A percentile compares a stretch with the other conserved stretches of the same genome.
Conservation (phyloP, 331 rosid genomes). For the Malus hybrid region DNA sequence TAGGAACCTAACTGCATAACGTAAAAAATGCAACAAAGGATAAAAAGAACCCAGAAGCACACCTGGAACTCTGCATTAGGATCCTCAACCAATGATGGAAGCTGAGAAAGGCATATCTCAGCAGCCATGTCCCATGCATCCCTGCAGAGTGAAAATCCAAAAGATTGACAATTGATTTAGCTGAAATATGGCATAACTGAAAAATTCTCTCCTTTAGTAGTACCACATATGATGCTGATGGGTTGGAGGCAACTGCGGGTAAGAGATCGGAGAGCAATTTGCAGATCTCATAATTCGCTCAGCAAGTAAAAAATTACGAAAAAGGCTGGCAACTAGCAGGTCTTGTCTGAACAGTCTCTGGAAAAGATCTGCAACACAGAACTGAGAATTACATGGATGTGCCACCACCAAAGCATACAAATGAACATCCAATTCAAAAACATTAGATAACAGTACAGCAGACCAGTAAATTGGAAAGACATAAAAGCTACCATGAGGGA, state of each 20-base stretch:
- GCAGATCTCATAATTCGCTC: conserved; percentile 98
- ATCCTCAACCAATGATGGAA: conserved; percentile 79
- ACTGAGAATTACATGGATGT: conserved; percentile 11
- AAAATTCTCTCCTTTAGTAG: conserved; percentile 29
- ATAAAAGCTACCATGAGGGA: conserved; percentile 70
- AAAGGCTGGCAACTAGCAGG: conserved; percentile 86
- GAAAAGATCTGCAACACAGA: conserved; percentile 72
- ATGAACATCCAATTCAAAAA: conserved; percentile 3
- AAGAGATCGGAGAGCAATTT: conserved; percentile 92
- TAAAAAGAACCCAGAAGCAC: conserved; percentile 1
- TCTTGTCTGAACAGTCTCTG: conserved; percentile 97
- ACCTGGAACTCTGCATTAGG: conserved; percentile 89
- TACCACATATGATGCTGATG: conserved; percentile 99
- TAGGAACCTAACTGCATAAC: neutral
- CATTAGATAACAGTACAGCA: neutral
- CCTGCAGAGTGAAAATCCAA: conserved; percentile 46
- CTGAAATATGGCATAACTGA: conserved; percentile 12
- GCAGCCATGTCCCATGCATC: conserved; percentile 99
- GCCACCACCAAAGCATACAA: conserved; percentile 7
- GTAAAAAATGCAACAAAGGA: neutral
- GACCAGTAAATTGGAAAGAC: neutral
- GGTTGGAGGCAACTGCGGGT: conserved; percentile 84
- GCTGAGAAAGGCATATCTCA: conserved; percentile 98
- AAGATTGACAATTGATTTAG: conserved; percentile 9
- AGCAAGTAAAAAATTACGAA: conserved; percentile 90